Base-by-base conservation (phyloP, 2,329 filamentous ascomycete genomes). In the Talaromyces sp. region DNA sequence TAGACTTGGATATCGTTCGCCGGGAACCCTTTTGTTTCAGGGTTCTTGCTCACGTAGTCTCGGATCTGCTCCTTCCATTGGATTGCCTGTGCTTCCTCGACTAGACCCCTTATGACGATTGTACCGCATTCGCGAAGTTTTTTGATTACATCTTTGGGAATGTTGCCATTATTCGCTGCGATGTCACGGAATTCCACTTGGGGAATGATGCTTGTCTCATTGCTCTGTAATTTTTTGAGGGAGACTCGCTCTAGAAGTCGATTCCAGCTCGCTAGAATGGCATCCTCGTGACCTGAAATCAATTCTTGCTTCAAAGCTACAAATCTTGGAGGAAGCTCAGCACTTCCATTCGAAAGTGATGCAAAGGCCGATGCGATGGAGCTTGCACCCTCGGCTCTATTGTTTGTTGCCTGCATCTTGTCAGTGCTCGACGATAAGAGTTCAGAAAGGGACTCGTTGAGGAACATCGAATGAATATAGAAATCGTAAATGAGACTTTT, bases 1-100 rank as follows among this genome's bases (percentile, higher is more conserved):
- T 79, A 68, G 60, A 80, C 78, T 21, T 73, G 76, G 0, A 77
- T 76, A 5, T 68, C 75, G 44, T 74, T 74, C 2, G 48, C 65
- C 4, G 77, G 77, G 74, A 77, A 79, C 64, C 61, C 69, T 70
- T 64, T 77, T 79, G 37, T 74, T 71, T 40, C 66, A 65, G 25
- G 75, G 69, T 64, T 73, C 78, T 9, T 67, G 64, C 56, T 74
- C 72, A 61, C 21, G 77, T 63, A 25, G 75, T 71, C 35, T 60
- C 66, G 23, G 66, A 68, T 63, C 50, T 59, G 44, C 39, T 60
- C 23, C 33, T 56, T 61, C 59, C 59, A 61, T n/a, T 44, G 42
- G 18, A 56, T 3, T n/a, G 61, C 57, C 31, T 63, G 65, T 59
- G 57, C 52, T 28, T 48, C 65, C 40, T 52, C 62, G 39, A 68